Evolutionary conservation across 331 rosid genomes (phyloP).

Genomic region (Dryas integrifolia): DNA sequence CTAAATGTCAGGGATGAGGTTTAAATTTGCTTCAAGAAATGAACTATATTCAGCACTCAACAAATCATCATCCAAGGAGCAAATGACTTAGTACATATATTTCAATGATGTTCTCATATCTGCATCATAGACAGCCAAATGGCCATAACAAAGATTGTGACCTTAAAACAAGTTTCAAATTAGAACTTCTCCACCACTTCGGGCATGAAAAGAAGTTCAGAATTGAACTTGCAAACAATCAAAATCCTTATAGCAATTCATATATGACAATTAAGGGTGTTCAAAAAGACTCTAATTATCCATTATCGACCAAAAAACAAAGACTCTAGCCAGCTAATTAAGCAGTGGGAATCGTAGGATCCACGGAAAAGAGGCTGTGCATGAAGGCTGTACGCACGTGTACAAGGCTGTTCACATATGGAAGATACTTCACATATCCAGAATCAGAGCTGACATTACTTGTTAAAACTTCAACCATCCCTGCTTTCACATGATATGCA

Average conservation of each 20-base stretch:
- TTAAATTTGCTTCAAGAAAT: not conserved
- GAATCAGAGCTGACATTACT: not conserved
- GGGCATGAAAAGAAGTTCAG: not conserved
- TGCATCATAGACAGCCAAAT: not conserved
- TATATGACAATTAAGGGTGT: too few species aligned
- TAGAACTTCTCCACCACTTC: not conserved
- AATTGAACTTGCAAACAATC: not conserved
- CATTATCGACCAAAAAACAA: too few species aligned
- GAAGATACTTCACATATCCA: slow-evolving; percentile 21
- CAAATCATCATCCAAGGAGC: not conserved
- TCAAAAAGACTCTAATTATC: too few species aligned
- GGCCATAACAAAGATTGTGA: not conserved
- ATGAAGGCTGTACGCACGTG: not conserved
- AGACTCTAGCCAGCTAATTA: not conserved
- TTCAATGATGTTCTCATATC: not conserved
- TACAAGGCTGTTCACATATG: slow-evolving; percentile 41
- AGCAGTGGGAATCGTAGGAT: not conserved
- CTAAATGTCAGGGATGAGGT: too few species aligned
- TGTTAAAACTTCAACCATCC: not conserved
- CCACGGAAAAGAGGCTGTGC: slow-evolving; percentile 1
- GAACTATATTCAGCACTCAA: not conserved
- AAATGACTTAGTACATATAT: not conserved
- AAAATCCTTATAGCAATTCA: not conserved
- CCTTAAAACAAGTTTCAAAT: slow-evolving; percentile 17
- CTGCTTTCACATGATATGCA: slow-evolving; percentile 21